Evolutionary conservation across 768 basidiomycete genomes (phyloP).

Genomic region (Filobasidium floriforme): DNA sequence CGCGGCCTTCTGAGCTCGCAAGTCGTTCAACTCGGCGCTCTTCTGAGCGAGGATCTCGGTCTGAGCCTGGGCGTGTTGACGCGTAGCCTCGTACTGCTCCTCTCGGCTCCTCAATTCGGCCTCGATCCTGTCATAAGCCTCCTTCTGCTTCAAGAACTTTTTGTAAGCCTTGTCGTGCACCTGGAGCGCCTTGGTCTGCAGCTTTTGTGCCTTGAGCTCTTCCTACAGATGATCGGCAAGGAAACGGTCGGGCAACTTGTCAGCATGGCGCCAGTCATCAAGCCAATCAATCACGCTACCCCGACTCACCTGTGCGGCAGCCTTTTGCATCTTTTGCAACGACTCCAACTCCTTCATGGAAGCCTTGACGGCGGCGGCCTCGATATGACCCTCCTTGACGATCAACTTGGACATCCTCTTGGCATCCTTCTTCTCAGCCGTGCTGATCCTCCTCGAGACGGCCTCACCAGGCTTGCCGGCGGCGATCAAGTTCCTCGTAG

Average conservation of each 20-base stretch:
- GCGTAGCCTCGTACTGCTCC: slow-evolving; percentile 49
- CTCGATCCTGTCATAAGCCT: slow-evolving; percentile 42
- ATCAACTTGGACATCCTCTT: slow-evolving; percentile 63
- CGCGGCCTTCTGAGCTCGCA: slow-evolving; percentile 58
- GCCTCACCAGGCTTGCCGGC: slow-evolving; percentile 10
- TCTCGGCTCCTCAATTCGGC: slow-evolving; percentile 41
- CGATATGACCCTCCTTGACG: slow-evolving; percentile 60
- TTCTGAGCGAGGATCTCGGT: slow-evolving; percentile 63
- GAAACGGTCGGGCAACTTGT: no score
- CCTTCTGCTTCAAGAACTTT: slow-evolving; percentile 57
- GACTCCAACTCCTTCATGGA: slow-evolving; percentile 61
- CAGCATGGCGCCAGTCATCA: not conserved
- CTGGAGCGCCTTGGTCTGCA: slow-evolving; percentile 54
- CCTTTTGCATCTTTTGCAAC: slow-evolving; percentile 64
- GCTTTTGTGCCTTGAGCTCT: slow-evolving; percentile 55
- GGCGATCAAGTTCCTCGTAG: slow-evolving; percentile 15
- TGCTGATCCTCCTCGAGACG: slow-evolving; percentile 21
- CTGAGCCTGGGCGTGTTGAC: slow-evolving; percentile 54
- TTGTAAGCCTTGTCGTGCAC: slow-evolving; percentile 61
- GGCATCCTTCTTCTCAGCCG: slow-evolving; percentile 46
- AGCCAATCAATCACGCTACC: no score
- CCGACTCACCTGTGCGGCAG: slow-evolving; percentile 43
- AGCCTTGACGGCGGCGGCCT: slow-evolving; percentile 57
- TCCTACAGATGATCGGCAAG: slow-evolving; percentile 42
- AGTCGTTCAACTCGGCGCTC: slow-evolving; percentile 62